phyloP scores from a whole-genome alignment of 805 yeast species.

The Candida gorgasii region DNA sequence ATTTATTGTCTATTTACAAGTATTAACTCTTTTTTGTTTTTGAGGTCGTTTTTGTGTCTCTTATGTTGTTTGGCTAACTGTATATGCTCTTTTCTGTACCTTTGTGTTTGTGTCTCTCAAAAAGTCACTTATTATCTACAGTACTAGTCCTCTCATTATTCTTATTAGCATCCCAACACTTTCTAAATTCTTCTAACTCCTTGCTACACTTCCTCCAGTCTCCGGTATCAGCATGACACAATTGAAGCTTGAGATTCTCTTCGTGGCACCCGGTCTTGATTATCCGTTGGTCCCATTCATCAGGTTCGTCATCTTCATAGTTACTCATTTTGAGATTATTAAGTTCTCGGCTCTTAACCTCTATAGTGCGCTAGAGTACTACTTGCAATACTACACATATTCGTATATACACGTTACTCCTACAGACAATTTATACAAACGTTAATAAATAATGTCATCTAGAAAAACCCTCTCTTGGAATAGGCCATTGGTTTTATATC shows the following conservation, averaged over 20 bases:
- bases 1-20: conserved; percentile 5
- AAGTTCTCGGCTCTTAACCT: neutral
- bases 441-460: neutral
- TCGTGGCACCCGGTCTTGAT: conserved; percentile 44
- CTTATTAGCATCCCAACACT: conserved; percentile 62
- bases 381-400: neutral
- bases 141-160: conserved; percentile 52
- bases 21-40: too few relatives aligned
- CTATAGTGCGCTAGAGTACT: too few relatives aligned
- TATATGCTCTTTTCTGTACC: neutral
- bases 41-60: neutral
- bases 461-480: conserved; percentile 40
- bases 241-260: conserved; percentile 40
- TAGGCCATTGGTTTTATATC: conserved; percentile 94
- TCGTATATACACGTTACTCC: neutral
- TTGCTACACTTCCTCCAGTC: conserved; percentile 44
- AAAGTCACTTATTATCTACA: conserved; percentile 27
- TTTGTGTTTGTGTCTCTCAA: too few relatives aligned
- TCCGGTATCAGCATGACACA: conserved; percentile 48
- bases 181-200: conserved; percentile 56
- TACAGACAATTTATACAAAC: neutral
- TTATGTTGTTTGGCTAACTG: conserved; percentile 5
- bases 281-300: conserved; percentile 50
- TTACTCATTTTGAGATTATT: neutral
- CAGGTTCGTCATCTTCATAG: conserved; percentile 42